Evolutionary conservation across 331 rosid genomes (phyloP).

Genomic region (Malus hybrid): DNA sequence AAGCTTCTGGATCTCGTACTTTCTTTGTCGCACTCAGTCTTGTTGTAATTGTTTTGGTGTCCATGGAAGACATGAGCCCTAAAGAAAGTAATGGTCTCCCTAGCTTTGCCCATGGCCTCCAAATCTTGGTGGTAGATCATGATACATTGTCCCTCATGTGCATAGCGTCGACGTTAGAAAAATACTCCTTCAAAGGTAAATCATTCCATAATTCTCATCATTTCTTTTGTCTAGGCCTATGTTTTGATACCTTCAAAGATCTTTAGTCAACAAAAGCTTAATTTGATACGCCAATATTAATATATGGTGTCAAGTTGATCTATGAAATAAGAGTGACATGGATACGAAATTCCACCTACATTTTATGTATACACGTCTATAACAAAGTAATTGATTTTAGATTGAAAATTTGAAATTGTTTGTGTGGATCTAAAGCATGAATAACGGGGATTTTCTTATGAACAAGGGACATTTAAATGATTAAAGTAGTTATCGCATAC

Average conservation of each 20-base stretch:
- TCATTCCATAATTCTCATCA: background rate
- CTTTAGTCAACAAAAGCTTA: background rate
- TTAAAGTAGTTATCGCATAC: too few relatives aligned
- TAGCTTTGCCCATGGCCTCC: slow-evolving; percentile 30
- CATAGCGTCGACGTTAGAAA: slow-evolving; percentile 27
- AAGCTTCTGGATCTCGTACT: background rate
- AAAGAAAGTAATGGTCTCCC: slow-evolving; percentile 16
- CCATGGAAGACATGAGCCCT: slow-evolving; percentile 5
- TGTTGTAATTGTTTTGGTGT: background rate
- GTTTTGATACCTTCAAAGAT: too few relatives aligned
- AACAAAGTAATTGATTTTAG: background rate
- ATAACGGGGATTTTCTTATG: too few relatives aligned
- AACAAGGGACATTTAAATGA: too few relatives aligned
- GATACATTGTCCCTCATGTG: slow-evolving; percentile 17
- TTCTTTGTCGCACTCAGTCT: background rate
- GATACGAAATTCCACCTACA: background rate
- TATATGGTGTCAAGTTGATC: background rate
- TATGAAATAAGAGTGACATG: background rate
- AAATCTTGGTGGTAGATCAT: slow-evolving; percentile 36
- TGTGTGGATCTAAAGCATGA: background rate
- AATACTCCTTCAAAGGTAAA: slow-evolving; percentile 22
- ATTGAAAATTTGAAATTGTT: background rate
- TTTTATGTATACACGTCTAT: background rate
- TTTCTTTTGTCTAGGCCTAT: background rate
- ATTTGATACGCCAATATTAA: background rate